Percentiles rank a stretch among this genome's conserved stretches.
phyloP scores from a whole-genome alignment of 805 yeast species.

The Ogataea glucozyma region DNA sequence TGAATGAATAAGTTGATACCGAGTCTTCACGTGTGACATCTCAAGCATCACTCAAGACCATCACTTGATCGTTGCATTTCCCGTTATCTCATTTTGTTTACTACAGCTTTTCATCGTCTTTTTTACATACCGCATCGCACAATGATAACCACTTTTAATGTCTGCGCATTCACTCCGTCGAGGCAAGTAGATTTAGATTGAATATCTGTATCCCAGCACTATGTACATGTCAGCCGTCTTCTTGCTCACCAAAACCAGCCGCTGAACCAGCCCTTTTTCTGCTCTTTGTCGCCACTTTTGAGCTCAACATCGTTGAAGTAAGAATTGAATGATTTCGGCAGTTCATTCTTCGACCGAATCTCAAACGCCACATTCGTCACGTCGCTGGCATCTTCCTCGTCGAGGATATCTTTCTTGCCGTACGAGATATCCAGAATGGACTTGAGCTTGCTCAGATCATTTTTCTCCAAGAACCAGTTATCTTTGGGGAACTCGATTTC shows the following conservation, averaged over 20 bases:
- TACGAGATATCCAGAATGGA: slow-evolving; percentile 48
- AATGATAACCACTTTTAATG: slow-evolving; percentile 1
- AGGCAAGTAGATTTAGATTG: background rate
- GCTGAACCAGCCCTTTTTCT: slow-evolving; percentile 29
- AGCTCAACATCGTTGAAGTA: slow-evolving; percentile 29
- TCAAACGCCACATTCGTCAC: slow-evolving; percentile 27
- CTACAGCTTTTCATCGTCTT: background rate
- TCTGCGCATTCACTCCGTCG: slow-evolving; percentile 4
- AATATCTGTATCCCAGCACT: background rate
- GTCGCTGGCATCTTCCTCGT: slow-evolving; percentile 27
- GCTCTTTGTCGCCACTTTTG: slow-evolving; percentile 30
- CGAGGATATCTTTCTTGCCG: slow-evolving; percentile 17
- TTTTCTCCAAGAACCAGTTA: slow-evolving; percentile 77
- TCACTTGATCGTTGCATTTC: no score
- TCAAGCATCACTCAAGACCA: no score
- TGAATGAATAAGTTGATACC: no score
- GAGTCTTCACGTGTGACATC: no score
- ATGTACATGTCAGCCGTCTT: slow-evolving; percentile 4
- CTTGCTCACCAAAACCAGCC: slow-evolving; percentile 20
- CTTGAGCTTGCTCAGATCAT: slow-evolving; percentile 56
- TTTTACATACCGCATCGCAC: slow-evolving; percentile 7
- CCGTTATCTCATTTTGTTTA: background rate
- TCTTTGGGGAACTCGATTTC: slow-evolving; percentile 81
- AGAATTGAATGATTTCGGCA: slow-evolving; percentile 33
- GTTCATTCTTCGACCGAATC: slow-evolving; percentile 21